Percentiles rank a stretch among this genome's conserved stretches.
Evolutionary conservation across 2,329 filamentous ascomycete genomes (phyloP).

Genomic region (Drechslerella dactyloides): DNA sequence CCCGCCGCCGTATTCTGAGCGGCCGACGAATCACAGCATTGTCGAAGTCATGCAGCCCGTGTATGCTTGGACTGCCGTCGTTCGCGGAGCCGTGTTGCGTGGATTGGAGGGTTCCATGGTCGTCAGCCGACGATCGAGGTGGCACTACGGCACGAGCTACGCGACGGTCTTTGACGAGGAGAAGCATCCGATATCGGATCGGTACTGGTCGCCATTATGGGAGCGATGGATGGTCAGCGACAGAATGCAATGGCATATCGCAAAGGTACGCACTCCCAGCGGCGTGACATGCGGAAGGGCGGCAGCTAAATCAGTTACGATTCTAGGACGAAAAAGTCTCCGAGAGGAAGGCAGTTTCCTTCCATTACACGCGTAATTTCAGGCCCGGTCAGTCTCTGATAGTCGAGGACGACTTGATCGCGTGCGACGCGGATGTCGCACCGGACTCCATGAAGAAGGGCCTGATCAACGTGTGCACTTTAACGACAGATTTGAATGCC

Average conservation of each 20-base stretch:
- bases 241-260: constrained; percentile 83
- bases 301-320: constrained; percentile 7
- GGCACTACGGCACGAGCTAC: constrained; percentile 76
- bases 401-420: constrained; percentile 80
- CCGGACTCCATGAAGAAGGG: constrained; percentile 68
- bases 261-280: constrained; percentile 65
- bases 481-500: constrained; percentile 79
- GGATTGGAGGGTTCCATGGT: constrained; percentile 80
- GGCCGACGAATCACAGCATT: constrained; percentile 70
- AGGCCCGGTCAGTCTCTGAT: constrained; percentile 76
- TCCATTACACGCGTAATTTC: constrained; percentile 87
- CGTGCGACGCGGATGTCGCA: constrained; percentile 72
- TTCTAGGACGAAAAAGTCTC: constrained; percentile 79
- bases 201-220: constrained; percentile 81
- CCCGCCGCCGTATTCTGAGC: constrained; percentile 69
- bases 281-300: background rate
- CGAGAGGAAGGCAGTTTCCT: constrained; percentile 75
- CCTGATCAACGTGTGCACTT: constrained; percentile 75
- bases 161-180: constrained; percentile 79
- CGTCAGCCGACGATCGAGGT: constrained; percentile 73
- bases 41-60: constrained; percentile 83
- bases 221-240: constrained; percentile 83
- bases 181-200: constrained; percentile 73
- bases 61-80: constrained; percentile 81
- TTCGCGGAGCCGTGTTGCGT: constrained; percentile 75